Evolutionary conservation across 176 grass and related monocot genomes (phyloP).

Genomic region (Aegilops speltoides): DNA sequence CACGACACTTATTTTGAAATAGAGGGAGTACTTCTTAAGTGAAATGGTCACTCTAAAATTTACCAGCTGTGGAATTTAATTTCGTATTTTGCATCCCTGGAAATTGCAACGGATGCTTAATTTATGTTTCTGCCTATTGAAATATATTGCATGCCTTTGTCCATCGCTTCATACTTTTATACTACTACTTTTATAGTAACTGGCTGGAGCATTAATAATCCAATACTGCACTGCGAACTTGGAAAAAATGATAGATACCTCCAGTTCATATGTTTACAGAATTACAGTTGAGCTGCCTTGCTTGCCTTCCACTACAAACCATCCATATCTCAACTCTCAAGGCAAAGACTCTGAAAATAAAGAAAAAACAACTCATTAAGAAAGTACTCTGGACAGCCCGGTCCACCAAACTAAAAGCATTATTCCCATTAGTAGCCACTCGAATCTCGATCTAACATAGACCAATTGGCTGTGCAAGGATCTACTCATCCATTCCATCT

Average conservation of each 20-base stretch:
- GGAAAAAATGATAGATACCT: background rate
- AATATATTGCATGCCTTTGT: too few relatives aligned
- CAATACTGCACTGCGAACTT: background rate
- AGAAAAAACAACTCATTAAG: background rate
- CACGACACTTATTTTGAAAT: too few relatives aligned
- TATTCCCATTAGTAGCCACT: slow-evolving; percentile 12
- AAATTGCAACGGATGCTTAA: background rate
- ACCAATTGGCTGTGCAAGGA: slow-evolving; percentile 35
- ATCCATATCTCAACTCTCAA: slow-evolving; percentile 33
- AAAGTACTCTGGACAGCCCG: background rate
- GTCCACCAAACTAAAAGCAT: slow-evolving; percentile 24
- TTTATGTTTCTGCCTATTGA: too few relatives aligned
- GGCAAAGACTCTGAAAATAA: slow-evolving; percentile 1
- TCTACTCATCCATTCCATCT: slow-evolving; percentile 8
- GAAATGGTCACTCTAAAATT: background rate
- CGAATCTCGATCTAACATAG: slow-evolving; percentile 35
- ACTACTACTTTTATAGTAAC: too few relatives aligned
- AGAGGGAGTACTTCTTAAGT: too few relatives aligned
- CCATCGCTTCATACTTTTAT: too few relatives aligned
- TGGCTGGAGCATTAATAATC: too few relatives aligned
- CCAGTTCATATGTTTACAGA: background rate
- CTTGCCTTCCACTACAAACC: slow-evolving; percentile 34
- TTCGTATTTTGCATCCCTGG: background rate
- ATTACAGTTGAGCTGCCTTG: slow-evolving; percentile 18
- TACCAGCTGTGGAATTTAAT: background rate